A percentile compares a stretch with the other conserved stretches of the same genome.
These are phyloP conservation scores for Salix exigua DNA, from an alignment of 345 rosid genomes.

Conservation along the genomic window DNA sequence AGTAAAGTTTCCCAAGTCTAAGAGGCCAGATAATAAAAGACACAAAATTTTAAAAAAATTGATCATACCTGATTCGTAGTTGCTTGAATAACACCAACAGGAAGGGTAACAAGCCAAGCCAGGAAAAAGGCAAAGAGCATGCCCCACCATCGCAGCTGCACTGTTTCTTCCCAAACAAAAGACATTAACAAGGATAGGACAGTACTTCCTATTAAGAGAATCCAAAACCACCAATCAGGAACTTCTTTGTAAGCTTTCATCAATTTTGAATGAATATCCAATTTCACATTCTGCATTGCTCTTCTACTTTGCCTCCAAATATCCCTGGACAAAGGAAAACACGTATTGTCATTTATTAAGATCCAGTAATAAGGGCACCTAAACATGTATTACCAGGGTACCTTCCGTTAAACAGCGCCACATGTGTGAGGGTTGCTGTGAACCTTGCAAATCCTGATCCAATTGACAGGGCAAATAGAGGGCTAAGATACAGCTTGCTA, in stretches of 20 bases:
- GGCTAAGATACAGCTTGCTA: conserved; percentile 91
- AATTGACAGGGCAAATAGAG: conserved; percentile 91
- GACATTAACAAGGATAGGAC: conserved; percentile 64
- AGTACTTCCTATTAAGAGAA: conserved; percentile 55
- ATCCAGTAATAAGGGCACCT: background rate
- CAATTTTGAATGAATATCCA: conserved; percentile 72
- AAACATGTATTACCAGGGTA: conserved; percentile 13
- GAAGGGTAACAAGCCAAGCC: conserved; percentile 93
- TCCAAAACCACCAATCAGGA: conserved; percentile 89
- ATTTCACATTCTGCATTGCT: conserved; percentile 65
- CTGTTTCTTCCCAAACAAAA: conserved; percentile 68
- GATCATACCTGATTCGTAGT: conserved; percentile 85
- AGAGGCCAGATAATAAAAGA: background rate
- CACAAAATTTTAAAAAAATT: background rate
- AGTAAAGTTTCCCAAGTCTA: background rate
- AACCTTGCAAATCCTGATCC: conserved; percentile 98
- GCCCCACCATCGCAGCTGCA: conserved; percentile 96
- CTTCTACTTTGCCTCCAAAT: conserved; percentile 74
- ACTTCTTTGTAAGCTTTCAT: conserved; percentile 86
- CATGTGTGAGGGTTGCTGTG: conserved; percentile 91
- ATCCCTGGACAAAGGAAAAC: conserved; percentile 51
- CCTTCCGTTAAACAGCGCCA: conserved; percentile 96
- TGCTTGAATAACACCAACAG: conserved; percentile 97
- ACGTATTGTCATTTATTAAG: background rate
- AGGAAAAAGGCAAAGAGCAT: conserved; percentile 84